phyloP scores from a whole-genome alignment of 2,329 filamentous ascomycete genomes.

The Ambrosiella cleistominuta region DNA sequence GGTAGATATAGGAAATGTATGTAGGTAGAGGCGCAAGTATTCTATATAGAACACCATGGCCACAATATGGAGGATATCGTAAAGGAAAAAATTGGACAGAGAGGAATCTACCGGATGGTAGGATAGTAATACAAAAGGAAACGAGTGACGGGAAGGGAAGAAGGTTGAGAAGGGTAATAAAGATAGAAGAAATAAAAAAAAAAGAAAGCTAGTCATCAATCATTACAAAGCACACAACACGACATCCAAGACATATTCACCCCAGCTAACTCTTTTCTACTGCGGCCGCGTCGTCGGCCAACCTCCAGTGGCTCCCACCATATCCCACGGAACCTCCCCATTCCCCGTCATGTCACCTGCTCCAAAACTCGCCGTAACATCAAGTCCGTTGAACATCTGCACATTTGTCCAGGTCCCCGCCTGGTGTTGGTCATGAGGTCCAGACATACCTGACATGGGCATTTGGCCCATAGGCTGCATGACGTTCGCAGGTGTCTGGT shows the following conservation, averaged over 20 bases:
- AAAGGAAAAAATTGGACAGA: background rate
- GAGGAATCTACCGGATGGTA: background rate
- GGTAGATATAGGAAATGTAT: background rate
- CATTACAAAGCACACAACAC: background rate
- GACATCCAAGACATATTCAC: background rate
- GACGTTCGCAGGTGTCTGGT: background rate
- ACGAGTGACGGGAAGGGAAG: background rate
- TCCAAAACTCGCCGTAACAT: background rate
- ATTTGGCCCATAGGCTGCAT: background rate
- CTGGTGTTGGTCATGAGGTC: background rate
- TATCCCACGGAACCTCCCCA: background rate
- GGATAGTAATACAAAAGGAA: background rate
- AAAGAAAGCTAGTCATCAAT: background rate
- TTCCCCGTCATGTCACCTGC: background rate
- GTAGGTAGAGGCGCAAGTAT: background rate
- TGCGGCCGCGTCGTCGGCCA: background rate
- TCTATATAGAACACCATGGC: too few relatives aligned
- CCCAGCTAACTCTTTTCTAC: background rate
- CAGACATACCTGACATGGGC: background rate
- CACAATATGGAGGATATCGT: too few relatives aligned
- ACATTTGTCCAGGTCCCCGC: background rate
- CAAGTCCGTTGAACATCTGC: constrained; percentile 1
- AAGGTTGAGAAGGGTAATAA: background rate
- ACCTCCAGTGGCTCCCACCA: background rate
- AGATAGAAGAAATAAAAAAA: background rate